Evolutionary conservation across 306 rosid genomes (phyloP), one percentile per base, ranked within the genome.

Genomic region (Lithocarpus polystachyus): DNA sequence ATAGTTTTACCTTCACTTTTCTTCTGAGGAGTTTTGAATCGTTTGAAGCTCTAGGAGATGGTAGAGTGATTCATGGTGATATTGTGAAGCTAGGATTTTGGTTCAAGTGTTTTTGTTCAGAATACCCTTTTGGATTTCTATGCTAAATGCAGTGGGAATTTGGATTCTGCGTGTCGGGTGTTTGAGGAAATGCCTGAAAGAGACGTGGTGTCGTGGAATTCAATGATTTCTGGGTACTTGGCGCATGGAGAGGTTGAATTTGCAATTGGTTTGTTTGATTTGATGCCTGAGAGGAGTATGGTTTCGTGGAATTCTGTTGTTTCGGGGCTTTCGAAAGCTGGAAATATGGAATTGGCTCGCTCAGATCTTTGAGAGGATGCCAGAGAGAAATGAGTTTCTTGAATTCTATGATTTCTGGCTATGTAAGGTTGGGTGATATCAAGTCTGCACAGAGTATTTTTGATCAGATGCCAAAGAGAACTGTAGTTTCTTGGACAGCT

Each of bases 61-160:
- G 79, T 18, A 70, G 31, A 73, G 26, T 51, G 35, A 73, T 82
- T 51, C 86, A 82, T 23, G n/a, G 76, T 5, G 86, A 82, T 55
- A 33, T 82, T 73, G 51, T 82, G 57, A 82, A 82, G 55, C 71
- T 77, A 26, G 82, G 86, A 45, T 82, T 82, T 67, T 15, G 69
- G 73, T 52, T 78, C 73, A 26, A 82, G 79, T 10, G 82, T 82
- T 43, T 77, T 73, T 73, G 86, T 82, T 51, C 73, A 68, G 73
- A 82, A 82, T 68, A 77, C 79, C 52, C 86, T 82, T 48, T 78
- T 82, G 68, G 68, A 73, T 59, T 82, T 82, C 79, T 82, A 77
- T 48, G 68, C 76, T 3, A 82, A 78, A 68, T 73, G 82, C 29
- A 20, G 75, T 4, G 35, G 43, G 11, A 43, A 54, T 12, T 77